These are phyloP conservation scores for Cryptococcus sp. DNA, from an alignment of 1,284 basidiomycete species.

Conservation along the genomic window DNA sequence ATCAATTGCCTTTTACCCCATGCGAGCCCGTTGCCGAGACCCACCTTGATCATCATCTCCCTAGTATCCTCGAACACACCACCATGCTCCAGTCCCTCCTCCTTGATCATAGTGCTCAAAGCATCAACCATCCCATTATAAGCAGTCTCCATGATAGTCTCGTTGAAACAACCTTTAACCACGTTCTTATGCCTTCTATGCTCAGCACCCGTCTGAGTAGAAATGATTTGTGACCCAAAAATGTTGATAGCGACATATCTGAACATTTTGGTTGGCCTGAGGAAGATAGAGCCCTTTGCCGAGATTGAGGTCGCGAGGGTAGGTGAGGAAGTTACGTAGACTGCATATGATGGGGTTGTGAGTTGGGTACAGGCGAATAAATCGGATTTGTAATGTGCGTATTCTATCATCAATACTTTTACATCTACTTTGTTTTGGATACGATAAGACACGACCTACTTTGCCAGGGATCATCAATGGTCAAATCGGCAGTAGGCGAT, in stretches of 20 bases:
- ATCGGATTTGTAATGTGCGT: conserved; percentile 17
- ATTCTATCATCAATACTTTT: conserved; percentile 17
- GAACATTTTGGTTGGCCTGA: conserved; percentile 14
- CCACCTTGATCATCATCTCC: conserved; percentile 12
- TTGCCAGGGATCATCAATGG: conserved; percentile 5
- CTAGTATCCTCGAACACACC: conserved; percentile 12
- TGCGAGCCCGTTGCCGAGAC: not conserved
- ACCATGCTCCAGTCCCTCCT: conserved; percentile 13
- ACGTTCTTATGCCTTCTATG: conserved; percentile 20
- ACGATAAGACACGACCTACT: conserved; percentile 10
- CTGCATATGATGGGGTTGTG: conserved; percentile 11
- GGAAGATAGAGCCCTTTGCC: conserved; percentile 7
- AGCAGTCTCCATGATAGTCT: conserved; percentile 14
- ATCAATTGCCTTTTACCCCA: not conserved
- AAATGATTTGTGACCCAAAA: conserved; percentile 20
- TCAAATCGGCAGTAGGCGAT: conserved; percentile 12
- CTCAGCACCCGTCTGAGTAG: conserved; percentile 10
- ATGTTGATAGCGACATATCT: conserved; percentile 15
- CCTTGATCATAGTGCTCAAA: conserved; percentile 12
- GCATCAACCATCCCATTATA: conserved; percentile 15
- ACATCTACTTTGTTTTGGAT: not conserved
- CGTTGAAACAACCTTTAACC: conserved; percentile 21
- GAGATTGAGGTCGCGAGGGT: conserved; percentile 5
- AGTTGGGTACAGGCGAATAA: conserved; percentile 17
- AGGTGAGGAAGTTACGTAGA: conserved; percentile 18